Base-by-base conservation (phyloP, 2,329 filamentous ascomycete genomes). In the Mycogone perniciosa region DNA sequence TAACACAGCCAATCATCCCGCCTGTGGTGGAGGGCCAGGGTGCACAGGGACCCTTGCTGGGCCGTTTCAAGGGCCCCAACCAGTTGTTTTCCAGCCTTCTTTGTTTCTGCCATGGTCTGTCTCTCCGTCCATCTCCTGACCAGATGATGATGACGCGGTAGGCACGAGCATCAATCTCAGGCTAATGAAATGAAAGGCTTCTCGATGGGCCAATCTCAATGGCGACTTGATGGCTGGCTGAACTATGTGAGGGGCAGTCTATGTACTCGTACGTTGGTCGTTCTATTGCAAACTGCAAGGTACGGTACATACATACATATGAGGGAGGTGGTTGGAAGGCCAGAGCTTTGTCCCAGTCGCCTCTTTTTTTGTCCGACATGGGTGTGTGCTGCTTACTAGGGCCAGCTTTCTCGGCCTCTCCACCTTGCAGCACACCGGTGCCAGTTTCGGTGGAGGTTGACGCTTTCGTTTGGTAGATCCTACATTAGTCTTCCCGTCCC, bases 401-500 rank as follows among this genome's bases (percentile, higher is more conserved):
- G 20, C 43, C 44, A 26, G n/a, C 34, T 42, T 34, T 27, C 20
- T 33, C 41, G 41, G n/a, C 31, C 35, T 10, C 49, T 56, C 59
- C 57, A 62, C 58, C 59, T 60, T 47, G 42, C 38, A 30, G 51
- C 58, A 58, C 57, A 58, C 61, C 58, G 57, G 59, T 60, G 59
- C 56, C 53, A 57, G 55, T 58, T 44, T 59, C 56, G 57, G 56
- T 60, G 57, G 57, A 54, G 48, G 49, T 44, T 44, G 52, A 52
- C 51, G 54, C 44, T 56, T 45, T 59, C 42, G 53, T 57, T 57
- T 56, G 55, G 51, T 51, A 56, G 61, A 60, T 59, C 56, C 60
- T 62, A 63, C 62, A 58, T 65, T 67, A 66, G 63, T 52, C 59
- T 66, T 65, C 62, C 64, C 62, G 64, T 66, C 60, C 54, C 55